Conservation (phyloP, 805 yeast genomes). For the Ogataea thermomethanolica region DNA sequence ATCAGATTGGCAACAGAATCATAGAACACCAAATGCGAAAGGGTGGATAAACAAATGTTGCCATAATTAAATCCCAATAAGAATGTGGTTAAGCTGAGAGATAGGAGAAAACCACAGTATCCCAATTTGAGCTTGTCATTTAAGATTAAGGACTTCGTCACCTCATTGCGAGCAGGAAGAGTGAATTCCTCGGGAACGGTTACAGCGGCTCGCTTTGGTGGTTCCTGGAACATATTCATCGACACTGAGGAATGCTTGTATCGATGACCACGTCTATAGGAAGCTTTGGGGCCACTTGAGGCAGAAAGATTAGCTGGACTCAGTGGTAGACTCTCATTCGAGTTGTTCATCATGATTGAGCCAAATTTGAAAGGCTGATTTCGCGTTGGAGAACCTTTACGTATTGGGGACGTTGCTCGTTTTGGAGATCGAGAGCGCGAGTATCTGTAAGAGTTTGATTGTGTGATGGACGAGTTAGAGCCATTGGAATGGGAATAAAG, state of each 20-base stretch:
- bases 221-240: constrained; percentile 93
- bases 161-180: constrained; percentile 67
- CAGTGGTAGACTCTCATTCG: constrained; percentile 18
- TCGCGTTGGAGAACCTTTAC: constrained; percentile 34
- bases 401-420: constrained; percentile 23
- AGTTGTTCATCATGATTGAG: constrained; percentile 39
- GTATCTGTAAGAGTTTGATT: constrained; percentile 6
- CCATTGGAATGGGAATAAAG: constrained; percentile 17
- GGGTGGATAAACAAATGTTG: constrained; percentile 61
- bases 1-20: constrained; percentile 77
- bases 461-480: constrained; percentile 21
- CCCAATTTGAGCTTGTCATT: constrained; percentile 55
- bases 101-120: constrained; percentile 59
- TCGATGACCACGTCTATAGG: constrained; percentile 88
- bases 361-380: constrained; percentile 63
- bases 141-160: constrained; percentile 52
- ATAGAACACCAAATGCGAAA: constrained; percentile 84
- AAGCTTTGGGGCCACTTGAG: constrained; percentile 40
- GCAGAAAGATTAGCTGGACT: constrained; percentile 9
- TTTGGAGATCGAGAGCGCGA: constrained; percentile 25
- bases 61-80: constrained; percentile 54
- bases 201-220: constrained; percentile 65
- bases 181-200: constrained; percentile 63
- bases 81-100: constrained; percentile 54
- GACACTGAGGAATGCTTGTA: constrained; percentile 96